A percentile compares a stretch with the other conserved stretches of the same genome.
phyloP scores from a whole-genome alignment of 179 eudicot genomes.

The Beta macrorhiza region DNA sequence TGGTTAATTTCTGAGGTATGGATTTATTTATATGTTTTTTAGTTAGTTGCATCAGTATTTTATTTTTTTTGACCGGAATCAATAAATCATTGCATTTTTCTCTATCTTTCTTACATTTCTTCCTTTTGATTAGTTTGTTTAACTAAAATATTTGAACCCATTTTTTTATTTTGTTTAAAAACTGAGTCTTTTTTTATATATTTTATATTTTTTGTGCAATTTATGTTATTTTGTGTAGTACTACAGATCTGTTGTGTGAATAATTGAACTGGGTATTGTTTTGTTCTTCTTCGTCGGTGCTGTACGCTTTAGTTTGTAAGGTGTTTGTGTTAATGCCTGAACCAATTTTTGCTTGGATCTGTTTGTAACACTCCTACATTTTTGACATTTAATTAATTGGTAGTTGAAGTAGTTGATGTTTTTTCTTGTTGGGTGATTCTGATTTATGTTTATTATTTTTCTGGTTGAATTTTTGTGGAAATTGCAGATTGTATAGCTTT shows the following conservation, averaged over 20 bases:
- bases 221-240: not conserved
- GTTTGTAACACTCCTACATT: not conserved
- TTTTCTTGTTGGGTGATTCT: not conserved
- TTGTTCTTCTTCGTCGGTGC: not conserved
- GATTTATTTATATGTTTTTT: not conserved
- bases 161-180: slow-evolving; percentile 20
- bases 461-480: slow-evolving; percentile 12
- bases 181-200: slow-evolving; percentile 9
- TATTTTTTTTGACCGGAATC: not conserved
- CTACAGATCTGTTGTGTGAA: slow-evolving; percentile 24
- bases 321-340: slow-evolving; percentile 22
- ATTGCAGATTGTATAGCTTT: slow-evolving; percentile 42
- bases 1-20: slow-evolving; percentile 29
- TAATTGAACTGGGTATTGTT: slow-evolving; percentile 17
- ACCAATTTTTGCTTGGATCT: slow-evolving; percentile 26
- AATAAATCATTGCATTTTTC: not conserved
- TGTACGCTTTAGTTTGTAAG: not conserved
- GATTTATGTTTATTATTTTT: not conserved
- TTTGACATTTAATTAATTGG: not conserved
- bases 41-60: not conserved
- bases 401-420: not conserved
- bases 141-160: slow-evolving; percentile 15
- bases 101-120: not conserved
- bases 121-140: not conserved
- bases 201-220: not conserved